Percentiles rank a stretch among this genome's conserved stretches.
phyloP scores from a whole-genome alignment of 768 basidiomycete genomes.

The Ephemerocybe angulata region DNA sequence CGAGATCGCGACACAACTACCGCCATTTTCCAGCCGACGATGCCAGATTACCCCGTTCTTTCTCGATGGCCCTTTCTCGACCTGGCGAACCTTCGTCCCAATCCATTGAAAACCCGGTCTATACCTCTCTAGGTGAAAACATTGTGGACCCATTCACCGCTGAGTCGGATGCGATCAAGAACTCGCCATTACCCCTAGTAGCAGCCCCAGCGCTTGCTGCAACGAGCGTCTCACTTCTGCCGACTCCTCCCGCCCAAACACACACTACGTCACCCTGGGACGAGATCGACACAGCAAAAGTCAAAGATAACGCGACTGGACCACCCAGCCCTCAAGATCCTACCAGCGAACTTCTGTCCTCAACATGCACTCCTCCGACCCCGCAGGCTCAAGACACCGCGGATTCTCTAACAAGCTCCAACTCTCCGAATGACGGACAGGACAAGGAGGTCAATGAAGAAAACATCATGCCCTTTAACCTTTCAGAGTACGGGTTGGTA shows the following conservation, averaged over 20 bases:
- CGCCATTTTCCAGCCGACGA: slow-evolving; percentile 32
- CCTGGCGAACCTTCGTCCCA: slow-evolving; percentile 9
- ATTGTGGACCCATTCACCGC: slow-evolving; percentile 11
- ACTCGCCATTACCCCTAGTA: slow-evolving; percentile 12
- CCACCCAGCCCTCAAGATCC: background rate
- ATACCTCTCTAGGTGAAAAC: background rate
- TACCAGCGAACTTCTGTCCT: background rate
- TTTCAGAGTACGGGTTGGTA: slow-evolving; percentile 39
- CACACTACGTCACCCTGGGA: slow-evolving; percentile 7
- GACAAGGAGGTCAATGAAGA: background rate
- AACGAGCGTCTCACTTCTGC: slow-evolving; percentile 13
- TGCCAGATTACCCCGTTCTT: slow-evolving; percentile 19
- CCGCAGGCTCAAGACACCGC: background rate
- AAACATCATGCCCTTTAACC: slow-evolving; percentile 29
- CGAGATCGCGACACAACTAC: slow-evolving; percentile 21
- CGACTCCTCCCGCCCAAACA: slow-evolving; percentile 4
- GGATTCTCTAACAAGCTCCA: background rate
- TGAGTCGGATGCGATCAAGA: slow-evolving; percentile 3
- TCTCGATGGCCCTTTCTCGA: slow-evolving; percentile 14
- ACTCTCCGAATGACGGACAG: background rate
- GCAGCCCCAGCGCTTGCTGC: slow-evolving; percentile 11
- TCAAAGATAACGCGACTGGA: no score
- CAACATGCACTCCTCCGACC: background rate
- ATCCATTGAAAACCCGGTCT: background rate
- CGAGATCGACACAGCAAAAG: background rate